Evolutionary conservation across 371 early-diverging fungal species (phyloP).

Genomic region (Apophysomyces trapeziformis): DNA sequence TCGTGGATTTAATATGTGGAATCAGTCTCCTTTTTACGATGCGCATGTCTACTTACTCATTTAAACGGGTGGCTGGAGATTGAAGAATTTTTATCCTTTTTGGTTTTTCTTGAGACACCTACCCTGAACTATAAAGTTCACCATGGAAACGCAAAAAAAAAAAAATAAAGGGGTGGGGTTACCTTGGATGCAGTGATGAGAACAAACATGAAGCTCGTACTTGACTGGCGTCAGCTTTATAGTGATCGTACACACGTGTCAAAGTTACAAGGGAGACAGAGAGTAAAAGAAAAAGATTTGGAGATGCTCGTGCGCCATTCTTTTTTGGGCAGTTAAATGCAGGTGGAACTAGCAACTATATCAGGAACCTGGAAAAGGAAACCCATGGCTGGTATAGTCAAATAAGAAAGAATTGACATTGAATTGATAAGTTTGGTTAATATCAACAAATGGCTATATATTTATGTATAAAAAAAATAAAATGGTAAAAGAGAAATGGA

Average conservation of each 20-base stretch:
- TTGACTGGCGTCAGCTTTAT: too few relatives aligned
- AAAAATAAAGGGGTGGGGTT: not conserved
- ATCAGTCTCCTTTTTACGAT: not conserved
- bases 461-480: not conserved
- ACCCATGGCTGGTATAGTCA: not conserved
- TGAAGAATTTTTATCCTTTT: not conserved
- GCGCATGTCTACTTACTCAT: constrained; percentile 1
- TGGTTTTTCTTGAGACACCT: not conserved
- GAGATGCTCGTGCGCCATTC: constrained; percentile 5
- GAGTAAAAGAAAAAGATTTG: not conserved
- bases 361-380: not conserved
- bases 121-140: not conserved
- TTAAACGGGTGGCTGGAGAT: constrained; percentile 3
- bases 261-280: not conserved
- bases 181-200: too few relatives aligned
- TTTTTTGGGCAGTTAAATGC: constrained; percentile 6
- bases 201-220: too few relatives aligned
- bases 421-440: not conserved
- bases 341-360: not conserved
- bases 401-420: not conserved
- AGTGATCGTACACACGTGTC: constrained; percentile 4
- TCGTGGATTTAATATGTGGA: not conserved
- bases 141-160: not conserved
- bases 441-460: not conserved
- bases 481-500: not conserved